Base-by-base conservation (phyloP, 1,139 yeast genomes). In the Lodderomyces orthopsilosis region DNA sequence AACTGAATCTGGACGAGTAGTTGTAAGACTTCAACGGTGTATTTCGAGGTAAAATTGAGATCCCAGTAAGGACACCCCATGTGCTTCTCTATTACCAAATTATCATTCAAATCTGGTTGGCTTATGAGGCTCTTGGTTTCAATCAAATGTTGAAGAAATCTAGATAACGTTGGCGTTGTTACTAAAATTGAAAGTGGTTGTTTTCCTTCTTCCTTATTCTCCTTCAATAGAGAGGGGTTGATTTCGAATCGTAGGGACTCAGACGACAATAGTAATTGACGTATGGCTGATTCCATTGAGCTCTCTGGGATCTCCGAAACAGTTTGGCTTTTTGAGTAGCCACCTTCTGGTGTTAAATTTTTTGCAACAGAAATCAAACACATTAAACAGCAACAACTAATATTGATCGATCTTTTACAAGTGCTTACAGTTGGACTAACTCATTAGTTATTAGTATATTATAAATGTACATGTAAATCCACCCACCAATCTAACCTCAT, bases 21-120 rank as follows among this genome's bases (percentile, higher is more conserved):
- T 15, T 17, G 34, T 13, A 30, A 30, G 12, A 17, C 4, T 8
- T 30, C 34, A 9, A 30, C 9, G 14, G 18, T 5, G n/a, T 30
- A 30, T 15, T 15, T 15, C 6, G 19, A 14, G 3, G 19, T 30
- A 30, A 30, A 30, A 9, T 30, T 30, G 3, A 30, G 34, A 30
- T 30, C 19, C 34, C 34, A 30, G 15, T 30, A 30, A 6, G 19
- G 34, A 30, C 19, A 30, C 34, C 34, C 34, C 34, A 30, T 30
- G 12, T 30, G 19, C 9, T 15, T 30, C 15, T 30, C 19, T 15
- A 30, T 15, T 3, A 30, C 2, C 6, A 30, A 13, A 30, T 30
- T 10, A 10, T 19, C 34, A 30, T 3, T 30, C 12, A 12, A 30
- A 13, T 30, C 19, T 6, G 34, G 17, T 8, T n/a, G 14, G 4